phyloP scores from a whole-genome alignment of 768 basidiomycete genomes.

The Suillus luteus region DNA sequence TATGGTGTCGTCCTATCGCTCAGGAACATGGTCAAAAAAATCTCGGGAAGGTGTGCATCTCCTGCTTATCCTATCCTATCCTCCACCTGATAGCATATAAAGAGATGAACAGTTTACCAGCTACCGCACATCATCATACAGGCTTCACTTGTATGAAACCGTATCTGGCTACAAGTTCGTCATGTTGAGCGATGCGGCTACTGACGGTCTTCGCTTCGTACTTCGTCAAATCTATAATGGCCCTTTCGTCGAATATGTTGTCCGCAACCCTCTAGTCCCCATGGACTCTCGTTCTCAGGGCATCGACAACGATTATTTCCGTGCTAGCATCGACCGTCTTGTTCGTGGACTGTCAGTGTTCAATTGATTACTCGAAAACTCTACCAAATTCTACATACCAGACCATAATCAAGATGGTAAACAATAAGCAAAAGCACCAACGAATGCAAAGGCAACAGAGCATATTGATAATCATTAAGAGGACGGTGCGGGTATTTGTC shows the following conservation, averaged over 20 bases:
- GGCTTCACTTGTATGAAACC: slow-evolving; percentile 91
- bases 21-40: slow-evolving; percentile 92
- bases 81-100: slow-evolving; percentile 6
- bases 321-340: slow-evolving; percentile 75
- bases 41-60: slow-evolving; percentile 72
- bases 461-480: slow-evolving; percentile 18
- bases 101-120: slow-evolving; percentile 92
- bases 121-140: slow-evolving; percentile 91
- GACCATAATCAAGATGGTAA: slow-evolving; percentile 16
- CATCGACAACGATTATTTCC: slow-evolving; percentile 92
- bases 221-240: slow-evolving; percentile 91
- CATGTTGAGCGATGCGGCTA: slow-evolving; percentile 84
- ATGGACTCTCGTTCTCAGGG: slow-evolving; percentile 86
- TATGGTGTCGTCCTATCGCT: slow-evolving; percentile 93
- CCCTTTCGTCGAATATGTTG: slow-evolving; percentile 92
- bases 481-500: not conserved
- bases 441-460: slow-evolving; percentile 18
- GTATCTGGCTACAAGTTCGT: slow-evolving; percentile 93
- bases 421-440: slow-evolving; percentile 2
- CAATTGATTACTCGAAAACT: slow-evolving; percentile 22
- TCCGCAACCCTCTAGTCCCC: slow-evolving; percentile 83
- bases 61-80: not conserved
- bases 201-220: slow-evolving; percentile 80
- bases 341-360: slow-evolving; percentile 60
- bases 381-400: slow-evolving; percentile 23